Evolutionary conservation across 345 rosid species (phyloP), one percentile per base, ranked within the genome.

Genomic region (Angophora floribunda): DNA sequence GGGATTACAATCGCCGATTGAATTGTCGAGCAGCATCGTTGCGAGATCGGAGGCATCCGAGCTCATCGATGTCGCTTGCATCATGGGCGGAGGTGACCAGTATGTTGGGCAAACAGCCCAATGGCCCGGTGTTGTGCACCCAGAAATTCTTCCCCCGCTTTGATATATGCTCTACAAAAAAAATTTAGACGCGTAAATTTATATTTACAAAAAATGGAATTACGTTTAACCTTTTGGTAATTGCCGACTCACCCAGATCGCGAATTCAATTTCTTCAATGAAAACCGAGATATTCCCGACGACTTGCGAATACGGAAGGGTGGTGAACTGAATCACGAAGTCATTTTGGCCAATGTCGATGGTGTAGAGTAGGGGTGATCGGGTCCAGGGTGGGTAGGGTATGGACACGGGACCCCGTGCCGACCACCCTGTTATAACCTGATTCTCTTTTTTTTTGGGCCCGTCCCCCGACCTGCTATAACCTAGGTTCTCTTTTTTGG

Each of bases 341-440:
- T 96, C 98, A 45, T 96, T 96, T 89, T 95, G 97, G 78, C 98
- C 97, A 49, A 95, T 92, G 63, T 96, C 97, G 9, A 95, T 91
- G 87, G 88, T 91, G 90, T 94, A 89, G 26, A 96, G n/a, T n/a
- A n/a, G n/a, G n/a, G n/a, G n/a, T n/a, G n/a, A n/a, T n/a, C n/a
- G n/a, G n/a, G n/a, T n/a, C n/a, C n/a, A n/a, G n/a, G n/a, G n/a
- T n/a, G n/a, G n/a, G n/a, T n/a, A n/a, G n/a, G n/a, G n/a, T n/a
- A n/a, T n/a, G n/a, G n/a, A n/a, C n/a, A n/a, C n/a, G n/a, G n/a
- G n/a, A n/a, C n/a, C n/a, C n/a, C n/a, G n/a, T n/a, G n/a, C n/a
- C n/a, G n/a, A n/a, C n/a, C n/a, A n/a, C n/a, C n/a, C n/a, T n/a
- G n/a, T n/a, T n/a, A n/a, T n/a, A n/a, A n/a, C n/a, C n/a, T n/a